Evolutionary conservation across 371 early-diverging fungal species (phyloP).

Genomic region (Lichtheimia ornata): DNA sequence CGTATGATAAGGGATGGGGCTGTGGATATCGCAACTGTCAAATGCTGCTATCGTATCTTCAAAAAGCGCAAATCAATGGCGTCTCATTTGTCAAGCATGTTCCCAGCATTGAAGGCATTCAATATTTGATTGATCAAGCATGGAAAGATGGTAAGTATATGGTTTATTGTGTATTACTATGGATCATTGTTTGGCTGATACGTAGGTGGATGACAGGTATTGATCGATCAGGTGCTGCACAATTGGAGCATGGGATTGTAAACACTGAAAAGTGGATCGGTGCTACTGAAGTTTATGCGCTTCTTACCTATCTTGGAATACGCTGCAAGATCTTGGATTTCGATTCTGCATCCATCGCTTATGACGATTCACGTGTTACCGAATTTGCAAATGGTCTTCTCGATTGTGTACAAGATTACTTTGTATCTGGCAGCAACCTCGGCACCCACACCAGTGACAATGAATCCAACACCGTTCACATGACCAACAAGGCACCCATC

Average conservation of each 20-base stretch:
- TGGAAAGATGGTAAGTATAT: conserved; percentile 46
- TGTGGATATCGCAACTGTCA: conserved; percentile 73
- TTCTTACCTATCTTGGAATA: conserved; percentile 55
- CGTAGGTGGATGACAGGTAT: conserved; percentile 38
- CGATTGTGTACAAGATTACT: conserved; percentile 51
- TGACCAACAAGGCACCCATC: conserved; percentile 61
- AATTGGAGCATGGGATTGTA: conserved; percentile 48
- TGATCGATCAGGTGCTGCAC: conserved; percentile 58
- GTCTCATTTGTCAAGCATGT: conserved; percentile 17
- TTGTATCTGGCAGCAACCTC: conserved; percentile 1
- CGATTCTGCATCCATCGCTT: conserved; percentile 26
- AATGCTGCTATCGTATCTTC: conserved; percentile 57
- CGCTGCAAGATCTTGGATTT: conserved; percentile 59
- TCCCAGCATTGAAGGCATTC: conserved; percentile 47
- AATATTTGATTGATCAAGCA: conserved; percentile 57
- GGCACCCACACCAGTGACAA: conserved; percentile 8
- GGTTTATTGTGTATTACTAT: not conserved
- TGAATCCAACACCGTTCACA: conserved; percentile 33
- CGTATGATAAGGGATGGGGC: conserved; percentile 58
- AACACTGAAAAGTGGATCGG: conserved; percentile 72
- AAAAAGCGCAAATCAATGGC: conserved; percentile 14
- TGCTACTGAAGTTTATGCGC: conserved; percentile 62
- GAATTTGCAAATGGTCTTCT: conserved; percentile 45
- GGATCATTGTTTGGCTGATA: too few species aligned
- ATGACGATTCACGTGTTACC: too few species aligned